These are phyloP conservation scores for Arctium lappa DNA, from an alignment of 129 eudicot species.

Conservation along the genomic window DNA sequence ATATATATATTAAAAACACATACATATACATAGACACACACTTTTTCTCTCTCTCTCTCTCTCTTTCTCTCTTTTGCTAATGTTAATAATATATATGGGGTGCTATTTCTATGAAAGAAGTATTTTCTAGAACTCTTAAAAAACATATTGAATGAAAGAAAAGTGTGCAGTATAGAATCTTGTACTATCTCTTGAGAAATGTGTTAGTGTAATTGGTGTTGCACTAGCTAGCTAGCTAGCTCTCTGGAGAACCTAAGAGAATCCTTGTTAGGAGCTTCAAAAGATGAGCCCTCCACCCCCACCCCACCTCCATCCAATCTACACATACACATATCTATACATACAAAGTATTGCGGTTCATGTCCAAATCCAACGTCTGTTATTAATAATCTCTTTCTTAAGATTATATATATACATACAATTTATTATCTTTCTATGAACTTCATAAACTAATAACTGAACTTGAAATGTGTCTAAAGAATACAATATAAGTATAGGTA, in stretches of 20 bases:
- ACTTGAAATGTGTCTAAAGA: not conserved
- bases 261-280: conserved; percentile 43
- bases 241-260: conserved; percentile 36
- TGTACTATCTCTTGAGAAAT: conserved; percentile 49
- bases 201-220: conserved; percentile 36
- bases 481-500: not conserved
- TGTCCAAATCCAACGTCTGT: not conserved
- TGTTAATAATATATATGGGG: not conserved
- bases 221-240: conserved; percentile 14
- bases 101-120: conserved; percentile 20
- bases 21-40: not conserved
- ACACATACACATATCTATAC: not conserved
- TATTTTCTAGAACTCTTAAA: conserved; percentile 34
- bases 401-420: not conserved
- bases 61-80: conserved; percentile 4
- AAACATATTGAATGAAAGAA: conserved; percentile 38
- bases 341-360: not conserved
- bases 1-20: not conserved
- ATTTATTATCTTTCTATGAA: not conserved
- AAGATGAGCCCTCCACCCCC: conserved; percentile 30
- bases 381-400: not conserved
- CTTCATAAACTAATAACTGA: not conserved
- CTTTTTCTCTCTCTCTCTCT: not conserved
- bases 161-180: conserved; percentile 42
- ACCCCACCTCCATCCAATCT: conserved; percentile 2